Base-by-base conservation (phyloP, 2,329 filamentous ascomycete genomes). In the Epicoccum sorghinum region DNA sequence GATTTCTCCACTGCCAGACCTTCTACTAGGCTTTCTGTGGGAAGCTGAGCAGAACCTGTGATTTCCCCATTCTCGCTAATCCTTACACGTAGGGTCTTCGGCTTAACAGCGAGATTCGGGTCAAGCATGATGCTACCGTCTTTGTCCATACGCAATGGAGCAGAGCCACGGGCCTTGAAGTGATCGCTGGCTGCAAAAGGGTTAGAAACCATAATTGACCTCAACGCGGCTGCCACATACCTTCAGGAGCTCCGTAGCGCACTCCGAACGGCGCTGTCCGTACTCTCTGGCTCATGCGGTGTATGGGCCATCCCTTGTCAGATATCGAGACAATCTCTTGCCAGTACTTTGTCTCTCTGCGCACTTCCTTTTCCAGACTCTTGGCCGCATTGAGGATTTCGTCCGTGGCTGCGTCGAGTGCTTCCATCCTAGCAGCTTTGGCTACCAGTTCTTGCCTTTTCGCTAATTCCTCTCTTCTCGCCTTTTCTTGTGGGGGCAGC, bases 261-360 rank as follows among this genome's bases (percentile, higher is more conserved):
- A 98, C 93, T 18, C 89, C 92, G 44, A 98, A 80, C 0, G 91
- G 91, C 36, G 95, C 79, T 43, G 89, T 84, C 62, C 89, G 93
- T 22, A 53, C 60, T 30, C 69, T 67, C 35, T 60, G 65, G 22
- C 68, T 58, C n/a, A 67, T 58, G 18, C 68, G 67, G 35, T 73
- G 70, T 14, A 98, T 79, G 18, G 89, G 88, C 93, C 95, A 99
- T 4, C 93, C 92, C 49, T 87, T 88, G 61, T 91, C 85, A 60
- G 89, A 91, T 39, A 98, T 86, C 8, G 86, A 85, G 41, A 96
- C 78, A 2, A 98, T 84, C 65, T 96, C 89, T 50, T 89, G 84
- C 95, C 95, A 99, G 74, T 96, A 99, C 64, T 83, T 88, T 2
- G 87, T 88, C 77, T 99, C 95, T 27, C 86, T 85, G 8, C 84